Evolutionary conservation across 768 basidiomycete genomes (phyloP).

Genomic region (Boletales sp.): DNA sequence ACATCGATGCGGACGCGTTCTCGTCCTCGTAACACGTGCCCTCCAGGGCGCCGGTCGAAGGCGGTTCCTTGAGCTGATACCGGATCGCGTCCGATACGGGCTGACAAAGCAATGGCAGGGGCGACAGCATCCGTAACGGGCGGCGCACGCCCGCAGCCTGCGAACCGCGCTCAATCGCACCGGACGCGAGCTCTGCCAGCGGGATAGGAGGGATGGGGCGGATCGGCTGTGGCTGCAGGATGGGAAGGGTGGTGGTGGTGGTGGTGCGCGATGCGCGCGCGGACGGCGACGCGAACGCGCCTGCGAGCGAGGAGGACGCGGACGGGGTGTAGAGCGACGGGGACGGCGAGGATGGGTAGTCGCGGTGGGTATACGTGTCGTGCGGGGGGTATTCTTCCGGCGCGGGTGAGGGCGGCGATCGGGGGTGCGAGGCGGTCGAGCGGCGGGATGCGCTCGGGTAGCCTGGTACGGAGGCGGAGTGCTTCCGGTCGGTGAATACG

Average conservation of each 20-base stretch:
- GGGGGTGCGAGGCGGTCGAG: constrained; percentile 2
- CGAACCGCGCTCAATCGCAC: constrained; percentile 14
- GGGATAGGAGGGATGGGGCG: constrained; percentile 34
- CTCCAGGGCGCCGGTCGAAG: constrained; percentile 1
- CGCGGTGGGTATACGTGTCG: constrained; percentile 23
- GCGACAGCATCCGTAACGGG: constrained; percentile 17
- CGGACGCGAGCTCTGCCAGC: constrained; percentile 24
- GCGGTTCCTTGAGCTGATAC: constrained; percentile 24
- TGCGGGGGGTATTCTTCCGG: constrained; percentile 15
- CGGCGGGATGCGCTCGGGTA: constrained; percentile 24
- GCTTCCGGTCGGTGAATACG: constrained; percentile 22
- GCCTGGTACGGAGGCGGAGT: constrained; percentile 32
- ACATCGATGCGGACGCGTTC: constrained; percentile 14
- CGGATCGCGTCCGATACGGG: constrained; percentile 31
- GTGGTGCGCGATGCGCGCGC: constrained; percentile 13
- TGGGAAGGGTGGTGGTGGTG: too few species aligned
- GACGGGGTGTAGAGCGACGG: constrained; percentile 15
- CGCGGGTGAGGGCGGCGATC: neutral
- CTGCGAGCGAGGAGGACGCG: constrained; percentile 24
- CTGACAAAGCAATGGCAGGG: constrained; percentile 32
- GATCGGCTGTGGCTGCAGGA: constrained; percentile 31
- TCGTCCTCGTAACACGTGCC: constrained; percentile 11
- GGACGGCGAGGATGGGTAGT: constrained; percentile 15
- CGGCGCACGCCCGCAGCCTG: neutral
- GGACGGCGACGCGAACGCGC: constrained; percentile 21